Percentiles rank a stretch among this genome's conserved stretches.
Conservation (phyloP, 2,329 filamentous ascomycete species). For the Fusarium brevicatenulatum region DNA sequence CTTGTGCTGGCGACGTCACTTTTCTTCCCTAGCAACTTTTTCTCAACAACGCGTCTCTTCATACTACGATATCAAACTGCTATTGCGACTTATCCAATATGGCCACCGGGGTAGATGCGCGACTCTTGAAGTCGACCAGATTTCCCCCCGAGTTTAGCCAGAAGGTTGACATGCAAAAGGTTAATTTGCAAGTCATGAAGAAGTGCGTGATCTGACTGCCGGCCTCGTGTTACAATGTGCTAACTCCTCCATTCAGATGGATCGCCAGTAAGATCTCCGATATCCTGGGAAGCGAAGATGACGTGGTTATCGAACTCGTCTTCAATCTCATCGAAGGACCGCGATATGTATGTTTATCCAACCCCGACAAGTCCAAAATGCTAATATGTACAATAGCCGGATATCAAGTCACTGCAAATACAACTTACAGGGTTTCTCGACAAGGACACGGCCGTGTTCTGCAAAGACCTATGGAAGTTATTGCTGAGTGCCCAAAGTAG, state of each 20-base stretch:
- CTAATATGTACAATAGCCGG: conserved; percentile 69
- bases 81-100: conserved; percentile 58
- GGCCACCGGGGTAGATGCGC: conserved; percentile 87
- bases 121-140: conserved; percentile 89
- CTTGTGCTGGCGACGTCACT: conserved; percentile 46
- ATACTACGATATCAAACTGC: conserved; percentile 23
- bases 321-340: conserved; percentile 76
- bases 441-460: conserved; percentile 88
- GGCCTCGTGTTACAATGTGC: conserved; percentile 2
- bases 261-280: conserved; percentile 88
- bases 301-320: conserved; percentile 91
- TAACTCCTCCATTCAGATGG: conserved; percentile 72
- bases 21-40: conserved; percentile 38
- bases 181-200: conserved; percentile 98
- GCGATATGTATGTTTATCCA: conserved; percentile 72
- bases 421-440: conserved; percentile 95
- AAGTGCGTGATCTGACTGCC: conserved; percentile 68
- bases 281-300: conserved; percentile 92
- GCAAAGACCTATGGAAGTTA: conserved; percentile 92
- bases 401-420: conserved; percentile 95
- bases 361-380: conserved; percentile 30
- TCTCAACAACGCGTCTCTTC: conserved; percentile 34
- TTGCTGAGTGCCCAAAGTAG: conserved; percentile 90
- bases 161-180: conserved; percentile 97
- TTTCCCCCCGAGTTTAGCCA: conserved; percentile 93